Base-by-base conservation (phyloP, 225 moss, liverwort and hornwort species). In the Polytrichum formosum region DNA sequence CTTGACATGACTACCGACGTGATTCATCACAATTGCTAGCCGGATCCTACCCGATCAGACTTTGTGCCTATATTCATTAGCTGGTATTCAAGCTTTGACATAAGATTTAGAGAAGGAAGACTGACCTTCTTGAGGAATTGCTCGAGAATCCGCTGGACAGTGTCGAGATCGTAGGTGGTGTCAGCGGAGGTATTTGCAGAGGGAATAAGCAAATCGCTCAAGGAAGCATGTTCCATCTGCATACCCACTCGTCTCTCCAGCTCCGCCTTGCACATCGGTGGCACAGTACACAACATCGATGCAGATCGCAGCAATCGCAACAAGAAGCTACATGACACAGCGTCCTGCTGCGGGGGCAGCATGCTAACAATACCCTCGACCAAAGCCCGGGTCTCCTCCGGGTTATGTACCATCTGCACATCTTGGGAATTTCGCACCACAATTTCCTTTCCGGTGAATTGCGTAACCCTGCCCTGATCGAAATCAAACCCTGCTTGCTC, bases 201-300 rank as follows among this genome's bases (percentile, higher is more conserved):
- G 5, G 91, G 93, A 65, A 97, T 94, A 53, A 97, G 78, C 61
- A 97, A 86, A 71, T 94, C 93, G 63, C 87, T 89, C 31, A 97
- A 67, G 23, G 93, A 92, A 30, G 90, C 93, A 37, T 97, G 93
- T 79, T 97, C 93, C 76, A 97, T 76, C 77, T 92, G 90, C 73
- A 76, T 73, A 59, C 96, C 96, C 22, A 90, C 84, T 35, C 93
- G 82, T 73, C 81, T 86, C 83, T 93, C 93, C 35, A 97, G 74
- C 65, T 91, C 93, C 17, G 76, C 84, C 72, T 84, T 81, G 59
- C 87, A 81, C 22, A 58, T 25, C 20, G 81, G 35, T 18, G 81
- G 35, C 46, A 75, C 75, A 9, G 80, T 92, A 61, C 79, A 77
- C 68, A 83, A 81, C 79, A 89, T 84, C 71, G 87, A 92, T n/a